Evolutionary conservation across 106 monocot species (phyloP), one percentile per base, ranked within the genome.

Genomic region (Allium fistulosum): DNA sequence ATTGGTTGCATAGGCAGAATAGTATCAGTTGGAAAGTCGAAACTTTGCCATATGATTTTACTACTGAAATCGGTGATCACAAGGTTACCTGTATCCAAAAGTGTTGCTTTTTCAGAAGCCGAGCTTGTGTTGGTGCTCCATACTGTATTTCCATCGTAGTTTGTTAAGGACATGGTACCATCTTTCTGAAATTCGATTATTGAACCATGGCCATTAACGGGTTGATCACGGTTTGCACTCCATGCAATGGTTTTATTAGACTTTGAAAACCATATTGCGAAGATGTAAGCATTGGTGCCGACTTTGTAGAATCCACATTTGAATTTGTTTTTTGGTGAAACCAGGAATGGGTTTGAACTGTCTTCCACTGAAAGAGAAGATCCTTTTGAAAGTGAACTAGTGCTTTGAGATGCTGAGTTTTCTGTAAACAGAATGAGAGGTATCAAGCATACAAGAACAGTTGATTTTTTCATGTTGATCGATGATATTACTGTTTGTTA

Each of bases 231-330:
- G 80, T 76, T 84, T 7, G 84, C 84, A 0, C 76, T 62, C 84
- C 84, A 84, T 22, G 61, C 65, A 8, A 65, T 59, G 26, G 76
- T 76, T n/a, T 61, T 57, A 11, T 48, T 48, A 5, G 83, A 78
- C 18, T 74, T 51, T 45, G 79, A 47, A 76, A 76, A 79, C 83
- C 83, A 83, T 65, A 79, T 68, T 57, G 78, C 70, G 67, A 83
- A 75, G 49, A 62, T 46, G 64, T 60, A 79, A 27, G 76, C 83
- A 58, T 83, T 83, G 9, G 47, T 1, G 3, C 81, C 81, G 16
- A 69, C 65, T 48, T 60, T 53, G 65, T 82, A 60, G 73, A 82
- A 82, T 2, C 81, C 73, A 18, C 69, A 72, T 8, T 61, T 10
- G 81, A 82, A 82, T 18, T 71, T 58, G 7, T 48, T 47, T 63